Evolutionary conservation across 2,329 filamentous ascomycete genomes (phyloP).

Genomic region (Ceratocystis smalleyi): DNA sequence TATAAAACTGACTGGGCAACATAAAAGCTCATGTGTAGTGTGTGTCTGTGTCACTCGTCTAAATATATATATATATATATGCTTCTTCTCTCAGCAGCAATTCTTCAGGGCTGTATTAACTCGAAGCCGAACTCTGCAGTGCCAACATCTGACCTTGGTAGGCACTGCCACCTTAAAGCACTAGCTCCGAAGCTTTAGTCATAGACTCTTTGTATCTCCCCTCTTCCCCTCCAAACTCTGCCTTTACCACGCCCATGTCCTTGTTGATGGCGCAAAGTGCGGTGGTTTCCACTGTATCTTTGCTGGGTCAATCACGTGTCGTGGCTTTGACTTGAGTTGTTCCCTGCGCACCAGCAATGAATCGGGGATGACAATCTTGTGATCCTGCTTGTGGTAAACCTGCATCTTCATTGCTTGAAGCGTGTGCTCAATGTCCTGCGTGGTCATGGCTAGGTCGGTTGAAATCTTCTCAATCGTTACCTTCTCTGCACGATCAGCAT

Average conservation of each 20-base stretch:
- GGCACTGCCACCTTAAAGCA: no score
- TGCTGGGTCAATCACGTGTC: constrained; percentile 59
- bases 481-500: constrained; percentile 50
- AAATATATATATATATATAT: no score
- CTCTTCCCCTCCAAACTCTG: neutral
- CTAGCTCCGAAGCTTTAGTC: no score
- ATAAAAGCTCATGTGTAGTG: no score
- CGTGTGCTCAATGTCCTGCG: constrained; percentile 88
- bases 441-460: constrained; percentile 76
- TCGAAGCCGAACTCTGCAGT: no score
- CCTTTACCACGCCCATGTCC: constrained; percentile 85
- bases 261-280: constrained; percentile 73
- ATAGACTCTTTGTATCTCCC: neutral
- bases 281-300: constrained; percentile 90
- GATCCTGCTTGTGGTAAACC: constrained; percentile 87
- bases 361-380: constrained; percentile 86
- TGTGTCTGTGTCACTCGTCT: no score
- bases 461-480: constrained; percentile 80
- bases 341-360: constrained; percentile 64
- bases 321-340: constrained; percentile 65
- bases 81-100: no score
- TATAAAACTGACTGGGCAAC: no score
- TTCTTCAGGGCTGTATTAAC: no score
- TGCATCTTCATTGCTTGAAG: constrained; percentile 90
- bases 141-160: no score